Evolutionary conservation across 2,329 filamentous ascomycete species (phyloP).

Genomic region (Colletotrichum falcatum): DNA sequence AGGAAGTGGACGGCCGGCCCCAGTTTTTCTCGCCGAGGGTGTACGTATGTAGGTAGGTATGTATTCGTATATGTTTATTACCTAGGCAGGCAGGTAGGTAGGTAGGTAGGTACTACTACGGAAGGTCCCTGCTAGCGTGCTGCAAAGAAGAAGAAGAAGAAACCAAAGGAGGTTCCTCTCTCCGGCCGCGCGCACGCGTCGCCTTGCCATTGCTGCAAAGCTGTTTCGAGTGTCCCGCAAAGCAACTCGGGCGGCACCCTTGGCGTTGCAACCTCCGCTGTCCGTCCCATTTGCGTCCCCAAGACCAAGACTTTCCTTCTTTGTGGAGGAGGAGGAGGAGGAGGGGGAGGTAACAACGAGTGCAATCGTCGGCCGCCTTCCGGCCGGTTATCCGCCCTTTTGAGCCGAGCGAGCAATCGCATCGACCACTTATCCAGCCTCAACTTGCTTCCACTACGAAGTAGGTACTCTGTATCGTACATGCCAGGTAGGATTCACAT

Average conservation of each 20-base stretch:
- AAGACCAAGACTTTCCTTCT: background rate
- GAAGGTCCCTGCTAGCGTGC: too few species aligned
- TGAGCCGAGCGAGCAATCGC: background rate
- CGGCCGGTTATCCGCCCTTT: background rate
- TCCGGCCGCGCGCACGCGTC: too few species aligned
- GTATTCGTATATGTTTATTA: too few species aligned
- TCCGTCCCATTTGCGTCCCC: slow-evolving; percentile 5
- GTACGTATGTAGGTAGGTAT: too few species aligned
- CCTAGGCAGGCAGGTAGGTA: too few species aligned
- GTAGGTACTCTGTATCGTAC: too few species aligned
- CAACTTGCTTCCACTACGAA: background rate
- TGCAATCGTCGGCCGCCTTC: background rate
- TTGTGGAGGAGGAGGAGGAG: background rate
- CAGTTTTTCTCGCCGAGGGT: slow-evolving; percentile 10
- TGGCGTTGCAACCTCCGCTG: slow-evolving; percentile 35
- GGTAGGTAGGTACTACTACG: too few species aligned
- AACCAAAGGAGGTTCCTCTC: background rate
- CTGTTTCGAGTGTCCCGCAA: slow-evolving; percentile 9
- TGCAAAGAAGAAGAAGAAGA: too few species aligned
- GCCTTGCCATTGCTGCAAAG: background rate
- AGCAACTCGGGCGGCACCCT: slow-evolving; percentile 28
- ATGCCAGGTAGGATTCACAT: too few species aligned
- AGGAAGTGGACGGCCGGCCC: slow-evolving; percentile 3
- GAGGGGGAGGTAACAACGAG: background rate
- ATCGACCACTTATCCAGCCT: background rate